Evolutionary conservation across 2,329 filamentous ascomycete genomes (phyloP), one percentile per base, ranked within the genome.

Genomic region (Fusarium sacchari): DNA sequence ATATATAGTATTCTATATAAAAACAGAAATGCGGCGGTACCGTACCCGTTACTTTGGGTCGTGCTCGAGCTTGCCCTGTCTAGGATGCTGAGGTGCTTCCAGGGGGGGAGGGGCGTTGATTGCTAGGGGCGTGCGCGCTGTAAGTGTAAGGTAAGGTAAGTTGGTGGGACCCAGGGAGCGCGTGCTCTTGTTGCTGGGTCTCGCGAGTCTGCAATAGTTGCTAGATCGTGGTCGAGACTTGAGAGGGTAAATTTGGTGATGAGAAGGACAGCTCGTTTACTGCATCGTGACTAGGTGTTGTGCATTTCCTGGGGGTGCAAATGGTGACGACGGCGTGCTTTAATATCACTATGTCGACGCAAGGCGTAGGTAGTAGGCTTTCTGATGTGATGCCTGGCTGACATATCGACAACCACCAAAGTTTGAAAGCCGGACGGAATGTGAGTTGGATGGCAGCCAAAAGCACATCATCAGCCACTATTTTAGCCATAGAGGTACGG

Each of bases 11-110:
- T 61, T 69, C 70, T 69, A 70, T 70, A 72, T 66, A 71, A 58
- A 58, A 36, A 28, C 40, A 58, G 55, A 64, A 70, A 72, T 71
- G 49, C 50, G 63, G 58, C 64, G 57, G 72, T 58, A 69, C 65
- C 62, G 76, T 77, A 73, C 71, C 71, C 71, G 71, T 67, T 71
- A 73, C 71, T 73, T 73, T 63, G 67, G 71, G 61, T 74, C 71
- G 67, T 74, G 59, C 58, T 73, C 28, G 50, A 72, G 58, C 58
- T 69, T 67, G 47, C 67, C 67, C 64, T 68, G 72, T 69, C 67
- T 60, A 64, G 65, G 72, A 60, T 69, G 64, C 58, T 74, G 60
- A 69, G 63, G 60, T 62, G 72, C 71, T 69, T 72, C 49, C 72
- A 72, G 57, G 72, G 72, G 72, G 71, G 67, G 71, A 34, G 60